These are phyloP conservation scores for Rosellinia necatrix DNA, from an alignment of 2,329 filamentous ascomycete genomes.

Conservation along the genomic window DNA sequence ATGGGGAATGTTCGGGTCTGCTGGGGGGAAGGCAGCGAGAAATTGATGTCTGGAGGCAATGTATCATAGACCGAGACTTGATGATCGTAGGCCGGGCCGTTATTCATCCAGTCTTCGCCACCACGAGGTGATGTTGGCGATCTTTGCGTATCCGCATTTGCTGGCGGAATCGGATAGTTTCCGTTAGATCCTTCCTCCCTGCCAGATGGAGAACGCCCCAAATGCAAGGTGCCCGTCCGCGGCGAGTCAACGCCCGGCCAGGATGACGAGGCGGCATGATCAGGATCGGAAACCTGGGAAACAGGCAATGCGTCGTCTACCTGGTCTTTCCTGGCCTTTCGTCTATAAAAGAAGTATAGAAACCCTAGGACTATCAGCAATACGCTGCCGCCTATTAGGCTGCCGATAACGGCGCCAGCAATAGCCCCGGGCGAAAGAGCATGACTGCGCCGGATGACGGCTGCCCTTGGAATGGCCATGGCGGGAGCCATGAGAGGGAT, in stretches of 20 bases:
- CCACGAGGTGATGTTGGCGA: constrained; percentile 28
- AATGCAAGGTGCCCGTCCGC: constrained; percentile 18
- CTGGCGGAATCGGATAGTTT: constrained; percentile 19
- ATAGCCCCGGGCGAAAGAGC: constrained; percentile 38
- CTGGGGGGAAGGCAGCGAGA: constrained; percentile 31
- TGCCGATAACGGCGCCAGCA: constrained; percentile 41
- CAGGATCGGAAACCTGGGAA: constrained; percentile 23
- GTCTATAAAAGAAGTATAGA: constrained; percentile 41
- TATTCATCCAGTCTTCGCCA: constrained; percentile 30
- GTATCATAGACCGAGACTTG: constrained; percentile 27
- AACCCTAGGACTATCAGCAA: constrained; percentile 40
- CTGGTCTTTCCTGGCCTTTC: constrained; percentile 32
- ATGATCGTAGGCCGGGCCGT: constrained; percentile 25
- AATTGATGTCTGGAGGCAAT: constrained; percentile 31
- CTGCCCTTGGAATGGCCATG: constrained; percentile 23
- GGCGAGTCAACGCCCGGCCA: constrained; percentile 25
- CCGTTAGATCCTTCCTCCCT: constrained; percentile 30
- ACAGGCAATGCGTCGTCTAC: constrained; percentile 30
- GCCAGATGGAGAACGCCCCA: constrained; percentile 22
- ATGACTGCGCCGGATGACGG: constrained; percentile 34
- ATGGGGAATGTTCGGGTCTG: constrained; percentile 30
- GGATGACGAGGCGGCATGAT: constrained; percentile 26
- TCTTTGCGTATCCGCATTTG: constrained; percentile 17
- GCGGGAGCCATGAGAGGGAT: constrained; percentile 25
- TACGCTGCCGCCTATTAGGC: constrained; percentile 37